These are phyloP conservation scores for Sutorius australiensis DNA, from an alignment of 768 basidiomycete species.

Conservation along the genomic window DNA sequence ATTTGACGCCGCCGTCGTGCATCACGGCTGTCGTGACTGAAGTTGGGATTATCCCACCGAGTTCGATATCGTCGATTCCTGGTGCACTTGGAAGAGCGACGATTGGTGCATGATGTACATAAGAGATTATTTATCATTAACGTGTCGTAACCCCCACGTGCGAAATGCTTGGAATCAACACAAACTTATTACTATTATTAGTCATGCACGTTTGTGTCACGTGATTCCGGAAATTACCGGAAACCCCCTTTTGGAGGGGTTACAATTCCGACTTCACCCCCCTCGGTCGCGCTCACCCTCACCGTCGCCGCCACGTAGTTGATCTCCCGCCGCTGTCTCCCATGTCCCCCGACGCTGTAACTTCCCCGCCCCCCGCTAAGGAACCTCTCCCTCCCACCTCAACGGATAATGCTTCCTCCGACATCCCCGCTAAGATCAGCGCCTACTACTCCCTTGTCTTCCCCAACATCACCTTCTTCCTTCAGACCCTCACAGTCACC, in stretches of 20 bases:
- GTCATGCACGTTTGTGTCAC: constrained; percentile 23
- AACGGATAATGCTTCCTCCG: constrained; percentile 9
- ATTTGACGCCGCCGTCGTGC: constrained; percentile 85
- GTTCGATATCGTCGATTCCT: constrained; percentile 82
- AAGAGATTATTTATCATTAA: constrained; percentile 4
- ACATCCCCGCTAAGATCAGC: constrained; percentile 70
- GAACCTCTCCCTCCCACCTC: constrained; percentile 4
- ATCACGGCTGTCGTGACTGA: constrained; percentile 98
- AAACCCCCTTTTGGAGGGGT: constrained; percentile 11
- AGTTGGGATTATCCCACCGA: constrained; percentile 92
- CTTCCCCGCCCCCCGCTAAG: constrained; percentile 6
- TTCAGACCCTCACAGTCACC: constrained; percentile 90
- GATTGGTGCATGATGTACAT: constrained; percentile 20
- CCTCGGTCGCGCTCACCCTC: constrained; percentile 5
- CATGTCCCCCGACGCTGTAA: constrained; percentile 24
- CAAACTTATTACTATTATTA: not conserved
- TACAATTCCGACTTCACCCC: not conserved
- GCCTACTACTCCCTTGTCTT: constrained; percentile 95
- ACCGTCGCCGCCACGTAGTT: constrained; percentile 8
- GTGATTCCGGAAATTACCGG: constrained; percentile 17
- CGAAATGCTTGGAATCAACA: not conserved
- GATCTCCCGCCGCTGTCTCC: constrained; percentile 9
- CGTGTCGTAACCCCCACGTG: not conserved
- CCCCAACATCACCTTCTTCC: constrained; percentile 93
- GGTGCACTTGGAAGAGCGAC: constrained; percentile 47